Percentiles rank a stretch among this genome's conserved stretches.
These are phyloP conservation scores for Apiotrichum domesticum DNA, from an alignment of 1,284 basidiomycete species.

Conservation along the genomic window DNA sequence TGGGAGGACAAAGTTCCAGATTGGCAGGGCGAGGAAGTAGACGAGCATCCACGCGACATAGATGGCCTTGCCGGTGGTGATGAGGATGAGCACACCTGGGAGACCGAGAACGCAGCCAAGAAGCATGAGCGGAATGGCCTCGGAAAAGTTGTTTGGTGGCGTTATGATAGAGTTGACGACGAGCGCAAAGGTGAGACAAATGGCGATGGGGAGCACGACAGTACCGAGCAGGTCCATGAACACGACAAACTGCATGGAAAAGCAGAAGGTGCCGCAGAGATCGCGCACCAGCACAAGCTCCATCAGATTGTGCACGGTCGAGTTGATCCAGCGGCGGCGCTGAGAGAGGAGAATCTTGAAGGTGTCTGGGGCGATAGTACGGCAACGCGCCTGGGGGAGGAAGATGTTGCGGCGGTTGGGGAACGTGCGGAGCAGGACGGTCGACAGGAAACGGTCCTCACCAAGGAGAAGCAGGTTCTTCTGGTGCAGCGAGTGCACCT, in stretches of 20 bases:
- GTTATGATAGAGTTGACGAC: constrained; percentile 72
- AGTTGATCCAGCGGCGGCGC: constrained; percentile 98
- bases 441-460: constrained; percentile 97
- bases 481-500: constrained; percentile 91
- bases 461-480: constrained; percentile 95
- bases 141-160: constrained; percentile 78
- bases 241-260: constrained; percentile 96
- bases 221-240: constrained; percentile 98
- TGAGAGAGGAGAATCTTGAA: constrained; percentile 91
- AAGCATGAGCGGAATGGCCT: constrained; percentile 90
- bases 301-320: constrained; percentile 98
- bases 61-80: constrained; percentile 89
- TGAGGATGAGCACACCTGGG: constrained; percentile 83
- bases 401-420: constrained; percentile 99
- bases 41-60: constrained; percentile 98
- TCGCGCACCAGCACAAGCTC: constrained; percentile 95
- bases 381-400: constrained; percentile 88
- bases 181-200: constrained; percentile 81
- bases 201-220: constrained; percentile 89
- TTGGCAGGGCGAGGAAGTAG: constrained; percentile 82
- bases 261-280: constrained; percentile 91
- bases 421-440: constrained; percentile 89
- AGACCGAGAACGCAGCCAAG: constrained; percentile 87
- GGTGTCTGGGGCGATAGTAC: constrained; percentile 93
- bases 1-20: constrained; percentile 93